Conservation (phyloP, 495 filamentous ascomycete genomes). For the Astrothelium macrocarpum region DNA sequence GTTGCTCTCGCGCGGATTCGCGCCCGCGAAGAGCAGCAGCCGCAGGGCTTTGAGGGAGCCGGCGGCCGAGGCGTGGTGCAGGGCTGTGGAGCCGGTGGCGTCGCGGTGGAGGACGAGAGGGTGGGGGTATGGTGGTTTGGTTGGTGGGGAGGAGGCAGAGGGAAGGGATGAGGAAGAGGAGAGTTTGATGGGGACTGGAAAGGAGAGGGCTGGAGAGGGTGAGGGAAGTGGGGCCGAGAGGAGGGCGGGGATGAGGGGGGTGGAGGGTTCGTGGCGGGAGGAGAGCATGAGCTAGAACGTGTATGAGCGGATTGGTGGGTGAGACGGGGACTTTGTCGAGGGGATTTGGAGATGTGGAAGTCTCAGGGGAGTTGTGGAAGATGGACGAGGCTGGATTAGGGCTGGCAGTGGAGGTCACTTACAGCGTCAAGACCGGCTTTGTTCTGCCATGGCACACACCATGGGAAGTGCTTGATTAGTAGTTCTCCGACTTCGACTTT, state of each 20-base stretch:
- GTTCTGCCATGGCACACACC: slow-evolving; percentile 26
- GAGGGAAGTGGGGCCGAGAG: too few relatives aligned
- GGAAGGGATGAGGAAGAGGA: background rate
- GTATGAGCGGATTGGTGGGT: background rate
- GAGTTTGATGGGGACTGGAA: background rate
- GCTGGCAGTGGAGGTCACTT: slow-evolving; percentile 11
- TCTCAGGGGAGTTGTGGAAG: background rate
- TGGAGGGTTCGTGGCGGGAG: slow-evolving; percentile 17
- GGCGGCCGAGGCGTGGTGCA: slow-evolving; percentile 57
- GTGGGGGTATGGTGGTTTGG: slow-evolving; percentile 19
- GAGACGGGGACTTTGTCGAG: background rate
- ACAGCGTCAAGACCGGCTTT: slow-evolving; percentile 38
- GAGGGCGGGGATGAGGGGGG: slow-evolving; percentile 22
- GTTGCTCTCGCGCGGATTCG: slow-evolving; percentile 55
- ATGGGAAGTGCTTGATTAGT: slow-evolving; percentile 39
- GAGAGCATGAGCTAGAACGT: slow-evolving; percentile 23
- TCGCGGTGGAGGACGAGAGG: slow-evolving; percentile 37
- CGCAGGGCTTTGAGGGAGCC: slow-evolving; percentile 66
- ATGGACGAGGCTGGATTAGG: slow-evolving; percentile 5
- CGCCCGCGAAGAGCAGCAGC: slow-evolving; percentile 58
- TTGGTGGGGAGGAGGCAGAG: background rate
- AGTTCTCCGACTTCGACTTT: slow-evolving; percentile 52
- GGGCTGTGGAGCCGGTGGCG: slow-evolving; percentile 61
- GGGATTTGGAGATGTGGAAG: background rate
- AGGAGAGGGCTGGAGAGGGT: slow-evolving; percentile 5